A percentile compares a stretch with the other conserved stretches of the same genome.
Evolutionary conservation across 2,329 filamentous ascomycete genomes (phyloP).

Genomic region (Aspergillus transmontanensis): DNA sequence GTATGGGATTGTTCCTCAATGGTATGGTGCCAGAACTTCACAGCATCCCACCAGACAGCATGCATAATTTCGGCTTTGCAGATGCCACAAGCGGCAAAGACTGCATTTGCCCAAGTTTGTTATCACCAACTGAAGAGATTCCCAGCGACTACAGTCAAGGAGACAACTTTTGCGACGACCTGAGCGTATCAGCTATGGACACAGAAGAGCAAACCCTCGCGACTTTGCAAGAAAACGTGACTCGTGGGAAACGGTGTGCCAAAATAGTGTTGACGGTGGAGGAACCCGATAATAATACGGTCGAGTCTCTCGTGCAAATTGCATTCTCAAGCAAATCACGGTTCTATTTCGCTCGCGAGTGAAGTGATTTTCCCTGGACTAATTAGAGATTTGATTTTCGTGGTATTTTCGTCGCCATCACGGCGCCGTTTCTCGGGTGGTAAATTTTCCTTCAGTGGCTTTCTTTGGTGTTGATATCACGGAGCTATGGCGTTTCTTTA

Average conservation of each 20-base stretch:
- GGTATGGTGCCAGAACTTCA: not conserved
- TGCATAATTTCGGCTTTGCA: not conserved
- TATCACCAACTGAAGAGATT: not conserved
- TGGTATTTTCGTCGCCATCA: not conserved
- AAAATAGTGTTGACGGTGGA: not conserved
- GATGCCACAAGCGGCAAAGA: not conserved
- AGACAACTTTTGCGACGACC: not conserved
- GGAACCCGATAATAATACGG: not conserved
- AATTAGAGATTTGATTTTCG: not conserved
- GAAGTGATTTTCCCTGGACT: not conserved
- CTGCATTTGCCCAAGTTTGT: not conserved
- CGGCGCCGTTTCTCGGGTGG: not conserved
- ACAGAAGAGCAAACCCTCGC: not conserved
- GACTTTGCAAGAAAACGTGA: not conserved
- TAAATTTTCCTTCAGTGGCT: not conserved
- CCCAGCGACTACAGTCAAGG: not conserved
- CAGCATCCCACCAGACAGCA: not conserved
- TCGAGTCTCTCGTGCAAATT: not conserved
- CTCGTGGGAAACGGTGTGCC: not conserved
- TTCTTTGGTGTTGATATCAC: not conserved
- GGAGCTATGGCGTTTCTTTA: not conserved
- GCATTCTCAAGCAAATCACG: not conserved
- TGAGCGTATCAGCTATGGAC: not conserved
- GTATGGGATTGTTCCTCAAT: not conserved
- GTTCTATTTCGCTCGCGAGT: not conserved